phyloP scores from a whole-genome alignment of 2,329 filamentous ascomycete species.

The Sphaerulina vaccinii region DNA sequence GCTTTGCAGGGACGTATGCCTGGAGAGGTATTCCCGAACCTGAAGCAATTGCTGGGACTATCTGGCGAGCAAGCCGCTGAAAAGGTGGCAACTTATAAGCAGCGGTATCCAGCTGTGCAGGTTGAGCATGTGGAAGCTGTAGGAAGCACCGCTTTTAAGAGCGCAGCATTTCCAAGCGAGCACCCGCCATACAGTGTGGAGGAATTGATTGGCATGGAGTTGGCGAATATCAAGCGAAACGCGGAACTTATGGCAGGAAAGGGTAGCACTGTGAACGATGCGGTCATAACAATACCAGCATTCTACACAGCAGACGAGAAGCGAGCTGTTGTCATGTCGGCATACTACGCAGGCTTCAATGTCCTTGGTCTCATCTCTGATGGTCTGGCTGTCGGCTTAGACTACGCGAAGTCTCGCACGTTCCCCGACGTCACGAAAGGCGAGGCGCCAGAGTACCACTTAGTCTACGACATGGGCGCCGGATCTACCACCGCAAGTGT shows the following conservation, averaged over 20 bases:
- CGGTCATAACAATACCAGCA: constrained; percentile 83
- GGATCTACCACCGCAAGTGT: constrained; percentile 90
- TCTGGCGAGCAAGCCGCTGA: constrained; percentile 48
- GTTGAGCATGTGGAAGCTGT: constrained; percentile 59
- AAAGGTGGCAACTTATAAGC: constrained; percentile 67
- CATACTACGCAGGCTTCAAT: constrained; percentile 82
- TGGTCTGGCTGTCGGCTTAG: constrained; percentile 85
- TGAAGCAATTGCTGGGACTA: constrained; percentile 87
- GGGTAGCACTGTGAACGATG: constrained; percentile 70
- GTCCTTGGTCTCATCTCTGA: constrained; percentile 84
- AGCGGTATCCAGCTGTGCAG: constrained; percentile 75
- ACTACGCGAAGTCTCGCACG: constrained; percentile 88
- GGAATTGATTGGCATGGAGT: constrained; percentile 92
- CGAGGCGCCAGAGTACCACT: constrained; percentile 82
- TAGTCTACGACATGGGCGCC: constrained; percentile 97
- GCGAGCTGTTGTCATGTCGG: constrained; percentile 78
- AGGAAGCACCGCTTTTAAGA: constrained; percentile 78
- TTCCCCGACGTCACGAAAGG: constrained; percentile 83
- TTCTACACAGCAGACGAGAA: constrained; percentile 92
- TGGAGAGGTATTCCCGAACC: constrained; percentile 88
- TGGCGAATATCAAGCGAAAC: constrained; percentile 87
- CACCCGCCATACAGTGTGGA: constrained; percentile 70
- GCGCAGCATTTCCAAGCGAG: constrained; percentile 68
- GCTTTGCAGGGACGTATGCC: constrained; percentile 85
- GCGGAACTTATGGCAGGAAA: constrained; percentile 80